Base-by-base conservation (phyloP, 441 rosid species). In the Adansonia gregorii region DNA sequence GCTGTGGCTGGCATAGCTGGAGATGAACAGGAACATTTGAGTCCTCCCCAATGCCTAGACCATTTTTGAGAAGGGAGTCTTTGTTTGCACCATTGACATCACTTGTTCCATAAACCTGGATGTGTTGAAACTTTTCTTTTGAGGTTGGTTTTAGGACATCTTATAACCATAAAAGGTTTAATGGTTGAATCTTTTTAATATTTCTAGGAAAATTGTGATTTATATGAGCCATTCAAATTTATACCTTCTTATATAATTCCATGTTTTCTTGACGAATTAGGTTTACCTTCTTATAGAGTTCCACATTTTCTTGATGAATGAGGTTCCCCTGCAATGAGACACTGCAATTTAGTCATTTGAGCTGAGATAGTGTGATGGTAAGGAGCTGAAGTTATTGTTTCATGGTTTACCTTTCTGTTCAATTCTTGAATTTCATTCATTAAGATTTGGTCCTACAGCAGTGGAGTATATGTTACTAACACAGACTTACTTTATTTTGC, bases 1-100 rank as follows among this genome's bases (percentile, higher is more conserved):
- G 91, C 78, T 85, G 89, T 76, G 98, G 96, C 85, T 95, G 97
- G 88, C 98, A 89, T 74, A 91, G 96, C 86, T 92, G 97, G 86
- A 95, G 98, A 78, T 85, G 83, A 72, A 92, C 90, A 77, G 88
- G 93, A 72, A 78, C 87, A 78, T 80, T 81, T n/a, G 86, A 84
- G 81, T 88, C 97, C 76, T 89, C 94, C 67, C 73, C 86, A 74
- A 66, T 85, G 75, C 73, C 81, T 74, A 81, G 82, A 81, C 86
- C 87, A 80, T 87, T 88, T 74, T 80, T 81, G 66, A 82, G 86
- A 78, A 86, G 82, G 76, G 81, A 59, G 80, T 78, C 79, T 78
- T 81, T 84, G 78, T 87, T 87, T 79, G 87, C 75, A 66, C 87
- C 89, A 77, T 87, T 85, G 52, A 73, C 79, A 73, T 88, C 86